A percentile compares a stretch with the other conserved stretches of the same genome.
Conservation (phyloP, 2,329 filamentous ascomycete species). For the Exophiala calicioides region DNA sequence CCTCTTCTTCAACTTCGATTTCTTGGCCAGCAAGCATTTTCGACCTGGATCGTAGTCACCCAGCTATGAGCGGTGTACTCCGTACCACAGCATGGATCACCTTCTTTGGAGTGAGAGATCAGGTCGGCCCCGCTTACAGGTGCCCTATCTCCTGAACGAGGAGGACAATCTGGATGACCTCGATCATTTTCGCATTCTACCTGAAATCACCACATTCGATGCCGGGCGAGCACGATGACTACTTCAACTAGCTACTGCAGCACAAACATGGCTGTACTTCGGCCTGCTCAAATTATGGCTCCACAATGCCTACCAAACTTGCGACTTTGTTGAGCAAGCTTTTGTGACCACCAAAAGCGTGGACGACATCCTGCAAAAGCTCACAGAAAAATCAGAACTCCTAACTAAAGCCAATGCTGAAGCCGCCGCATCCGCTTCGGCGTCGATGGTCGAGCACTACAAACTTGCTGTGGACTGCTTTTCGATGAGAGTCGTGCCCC, state of each 20-base stretch:
- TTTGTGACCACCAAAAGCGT: not conserved
- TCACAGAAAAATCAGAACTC: not conserved
- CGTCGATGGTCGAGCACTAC: not conserved
- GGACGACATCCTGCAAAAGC: not conserved
- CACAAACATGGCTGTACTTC: not conserved
- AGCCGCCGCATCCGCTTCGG: not conserved
- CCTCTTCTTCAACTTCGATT: no score
- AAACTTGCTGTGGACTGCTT: not conserved
- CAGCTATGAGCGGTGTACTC: no score
- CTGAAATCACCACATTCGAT: not conserved
- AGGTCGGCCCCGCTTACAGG: not conserved
- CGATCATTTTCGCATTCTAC: not conserved
- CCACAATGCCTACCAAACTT: not conserved
- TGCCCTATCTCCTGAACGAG: not conserved
- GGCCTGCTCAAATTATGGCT: not conserved
- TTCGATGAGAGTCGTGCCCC: not conserved
- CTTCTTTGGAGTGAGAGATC: not conserved
- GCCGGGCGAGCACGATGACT: not conserved
- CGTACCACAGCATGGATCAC: not conserved
- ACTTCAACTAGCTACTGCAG: not conserved
- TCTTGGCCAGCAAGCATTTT: no score
- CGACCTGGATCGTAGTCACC: no score
- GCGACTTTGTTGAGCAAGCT: not conserved
- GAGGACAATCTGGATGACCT: not conserved
- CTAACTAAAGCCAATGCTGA: not conserved